A percentile compares a stretch with the other conserved stretches of the same genome.
phyloP scores from a whole-genome alignment of 768 basidiomycete genomes.

The Leccinum pellstonianum region DNA sequence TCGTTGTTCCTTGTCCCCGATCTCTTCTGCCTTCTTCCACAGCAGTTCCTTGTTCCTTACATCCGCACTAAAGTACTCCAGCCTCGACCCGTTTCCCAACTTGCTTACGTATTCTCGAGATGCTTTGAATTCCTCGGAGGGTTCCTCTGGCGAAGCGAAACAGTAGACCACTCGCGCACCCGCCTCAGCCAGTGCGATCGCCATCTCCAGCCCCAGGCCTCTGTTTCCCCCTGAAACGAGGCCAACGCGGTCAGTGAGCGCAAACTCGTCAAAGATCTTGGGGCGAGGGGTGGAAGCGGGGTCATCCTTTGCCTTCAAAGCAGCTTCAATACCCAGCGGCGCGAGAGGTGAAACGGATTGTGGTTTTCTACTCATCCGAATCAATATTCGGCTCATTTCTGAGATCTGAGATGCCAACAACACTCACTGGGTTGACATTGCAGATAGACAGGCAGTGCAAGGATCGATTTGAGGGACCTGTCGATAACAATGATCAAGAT shows the following conservation, averaged over 20 bases:
- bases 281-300: constrained; percentile 34
- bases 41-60: constrained; percentile 61
- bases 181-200: constrained; percentile 67
- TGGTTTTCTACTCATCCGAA: constrained; percentile 11
- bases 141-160: constrained; percentile 55
- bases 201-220: constrained; percentile 81
- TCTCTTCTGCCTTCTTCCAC: constrained; percentile 56
- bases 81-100: constrained; percentile 41
- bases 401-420: not conserved
- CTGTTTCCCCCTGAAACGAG: constrained; percentile 64
- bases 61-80: constrained; percentile 64
- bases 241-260: constrained; percentile 54
- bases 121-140: constrained; percentile 57
- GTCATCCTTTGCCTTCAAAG: constrained; percentile 43
- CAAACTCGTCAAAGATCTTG: constrained; percentile 60
- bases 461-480: not conserved
- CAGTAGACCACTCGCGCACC: constrained; percentile 71
- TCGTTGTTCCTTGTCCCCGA: constrained; percentile 65
- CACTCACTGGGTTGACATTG: constrained; percentile 18
- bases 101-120: constrained; percentile 51
- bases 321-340: constrained; percentile 62
- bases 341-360: constrained; percentile 55
- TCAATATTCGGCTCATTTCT: not conserved
- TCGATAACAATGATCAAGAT: constrained; percentile 1
- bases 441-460: not conserved